phyloP scores from a whole-genome alignment of 305 asterid species.

The Solanum aculeatissimum region DNA sequence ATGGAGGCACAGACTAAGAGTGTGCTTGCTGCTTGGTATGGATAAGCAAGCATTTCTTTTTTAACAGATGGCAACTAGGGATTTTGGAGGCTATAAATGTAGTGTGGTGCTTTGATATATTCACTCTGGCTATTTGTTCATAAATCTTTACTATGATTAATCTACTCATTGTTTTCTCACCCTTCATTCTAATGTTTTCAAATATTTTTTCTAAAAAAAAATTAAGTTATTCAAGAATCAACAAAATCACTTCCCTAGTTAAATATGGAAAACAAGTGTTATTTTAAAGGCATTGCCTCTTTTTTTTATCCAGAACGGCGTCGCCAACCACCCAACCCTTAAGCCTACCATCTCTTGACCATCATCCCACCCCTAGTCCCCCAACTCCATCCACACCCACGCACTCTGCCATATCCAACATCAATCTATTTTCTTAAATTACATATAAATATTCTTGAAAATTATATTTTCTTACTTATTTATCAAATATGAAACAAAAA shows the following conservation, averaged over 20 bases:
- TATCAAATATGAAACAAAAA: neutral
- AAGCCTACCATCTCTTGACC: neutral
- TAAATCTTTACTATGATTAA: no score
- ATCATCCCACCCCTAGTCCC: neutral
- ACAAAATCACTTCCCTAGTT: neutral
- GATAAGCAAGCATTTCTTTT: no score
- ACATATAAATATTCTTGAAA: neutral
- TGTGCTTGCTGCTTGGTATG: no score
- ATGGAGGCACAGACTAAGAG: neutral
- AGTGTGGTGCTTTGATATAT: neutral
- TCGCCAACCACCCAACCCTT: neutral
- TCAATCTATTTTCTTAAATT: neutral
- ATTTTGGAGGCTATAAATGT: no score
- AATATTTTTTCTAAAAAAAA: neutral
- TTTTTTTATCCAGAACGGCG: neutral
- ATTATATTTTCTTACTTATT: neutral
- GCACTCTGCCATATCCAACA: neutral
- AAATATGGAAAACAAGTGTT: neutral
- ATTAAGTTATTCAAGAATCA: neutral
- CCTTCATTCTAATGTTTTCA: neutral
- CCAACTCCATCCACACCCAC: neutral
- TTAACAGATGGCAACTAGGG: no score
- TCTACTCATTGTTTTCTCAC: neutral
- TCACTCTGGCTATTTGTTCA: neutral
- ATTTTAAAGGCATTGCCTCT: neutral